Evolutionary conservation across 768 basidiomycete genomes (phyloP).

Genomic region (Trametes cingulata): DNA sequence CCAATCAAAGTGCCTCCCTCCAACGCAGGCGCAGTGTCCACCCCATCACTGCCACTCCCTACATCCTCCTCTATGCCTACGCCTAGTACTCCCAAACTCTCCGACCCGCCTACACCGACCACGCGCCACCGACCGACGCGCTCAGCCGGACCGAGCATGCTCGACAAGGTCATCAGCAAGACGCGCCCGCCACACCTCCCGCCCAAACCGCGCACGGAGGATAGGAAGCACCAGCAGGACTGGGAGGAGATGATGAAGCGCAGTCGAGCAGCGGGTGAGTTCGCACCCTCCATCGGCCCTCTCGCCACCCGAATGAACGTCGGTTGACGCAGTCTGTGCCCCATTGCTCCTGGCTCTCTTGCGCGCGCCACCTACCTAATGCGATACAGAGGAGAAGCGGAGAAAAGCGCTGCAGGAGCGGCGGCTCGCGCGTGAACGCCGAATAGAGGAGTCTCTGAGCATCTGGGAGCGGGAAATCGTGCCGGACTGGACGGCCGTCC

Average conservation of each 20-base stretch:
- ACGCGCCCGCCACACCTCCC: slow-evolving; percentile 87
- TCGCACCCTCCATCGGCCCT: not conserved
- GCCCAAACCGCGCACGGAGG: slow-evolving; percentile 76
- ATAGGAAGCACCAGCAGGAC: slow-evolving; percentile 79
- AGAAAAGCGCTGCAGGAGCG: slow-evolving; percentile 62
- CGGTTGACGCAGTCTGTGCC: slow-evolving; percentile 26
- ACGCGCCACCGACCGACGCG: slow-evolving; percentile 46
- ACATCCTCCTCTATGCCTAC: slow-evolving; percentile 35
- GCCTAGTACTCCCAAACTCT: slow-evolving; percentile 24
- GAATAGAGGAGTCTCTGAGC: slow-evolving; percentile 66
- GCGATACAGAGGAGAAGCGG: slow-evolving; percentile 66
- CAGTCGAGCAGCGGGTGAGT: slow-evolving; percentile 71
- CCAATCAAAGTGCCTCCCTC: slow-evolving; percentile 5
- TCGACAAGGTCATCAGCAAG: slow-evolving; percentile 81
- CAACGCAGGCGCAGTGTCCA: slow-evolving; percentile 16
- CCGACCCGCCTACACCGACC: slow-evolving; percentile 13
- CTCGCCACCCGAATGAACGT: slow-evolving; percentile 19
- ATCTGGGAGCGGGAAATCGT: slow-evolving; percentile 79
- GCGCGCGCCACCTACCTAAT: not conserved
- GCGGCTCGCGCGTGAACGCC: slow-evolving; percentile 61
- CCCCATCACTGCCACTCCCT: slow-evolving; percentile 32
- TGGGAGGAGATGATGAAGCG: slow-evolving; percentile 89
- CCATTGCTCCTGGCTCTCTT: not conserved
- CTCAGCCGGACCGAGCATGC: slow-evolving; percentile 63
- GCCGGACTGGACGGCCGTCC: slow-evolving; percentile 80